Percentiles rank a stretch among this genome's conserved stretches.
Evolutionary conservation across 108 stramenopile species (phyloP).

Genomic region (Tribonema minus): DNA sequence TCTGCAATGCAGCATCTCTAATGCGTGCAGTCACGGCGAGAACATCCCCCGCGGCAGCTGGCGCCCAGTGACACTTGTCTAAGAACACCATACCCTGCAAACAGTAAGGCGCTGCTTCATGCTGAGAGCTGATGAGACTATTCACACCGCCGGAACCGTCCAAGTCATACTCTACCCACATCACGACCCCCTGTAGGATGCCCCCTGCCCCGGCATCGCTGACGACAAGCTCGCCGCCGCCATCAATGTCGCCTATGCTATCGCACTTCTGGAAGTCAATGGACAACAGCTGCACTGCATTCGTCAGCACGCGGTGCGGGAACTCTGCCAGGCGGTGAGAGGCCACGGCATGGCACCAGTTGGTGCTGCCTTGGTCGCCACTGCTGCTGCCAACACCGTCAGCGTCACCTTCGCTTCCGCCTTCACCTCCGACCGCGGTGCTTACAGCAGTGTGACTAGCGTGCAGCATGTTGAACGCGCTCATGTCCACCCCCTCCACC

Average conservation of each 20-base stretch:
- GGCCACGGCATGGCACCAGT: background rate
- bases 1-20: background rate
- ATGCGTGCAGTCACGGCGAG: background rate
- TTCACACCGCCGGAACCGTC: background rate
- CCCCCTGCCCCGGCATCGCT: background rate
- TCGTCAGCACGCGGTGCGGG: background rate
- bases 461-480: background rate
- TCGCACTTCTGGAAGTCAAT: background rate
- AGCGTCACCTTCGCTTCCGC: too few species aligned
- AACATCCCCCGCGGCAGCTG: background rate
- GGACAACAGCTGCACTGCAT: background rate
- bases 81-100: background rate
- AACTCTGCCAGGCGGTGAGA: background rate
- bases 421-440: too few species aligned
- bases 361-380: too few species aligned
- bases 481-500: background rate
- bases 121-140: background rate
- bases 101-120: background rate
- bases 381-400: too few species aligned
- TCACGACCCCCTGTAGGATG: background rate
- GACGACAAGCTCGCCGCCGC: background rate
- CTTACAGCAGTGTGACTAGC: too few species aligned
- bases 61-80: background rate
- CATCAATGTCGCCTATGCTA: background rate
- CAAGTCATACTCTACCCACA: background rate